Evolutionary conservation across 1,139 yeast genomes (phyloP).

Genomic region (Pneumocystis oryctolagi): DNA sequence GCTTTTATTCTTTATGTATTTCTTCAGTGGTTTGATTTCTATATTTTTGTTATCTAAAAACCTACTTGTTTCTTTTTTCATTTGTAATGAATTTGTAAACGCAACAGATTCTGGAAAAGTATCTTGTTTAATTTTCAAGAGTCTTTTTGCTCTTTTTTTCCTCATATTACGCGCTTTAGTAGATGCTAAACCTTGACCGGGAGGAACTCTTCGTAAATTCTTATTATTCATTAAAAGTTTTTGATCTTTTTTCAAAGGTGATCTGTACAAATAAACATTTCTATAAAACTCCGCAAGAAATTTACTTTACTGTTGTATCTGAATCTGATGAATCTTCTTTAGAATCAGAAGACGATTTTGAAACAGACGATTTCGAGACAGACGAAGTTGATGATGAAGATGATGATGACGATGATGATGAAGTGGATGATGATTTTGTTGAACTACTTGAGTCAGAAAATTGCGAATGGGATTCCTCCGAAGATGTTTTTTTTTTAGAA

Average conservation of each 20-base stretch:
- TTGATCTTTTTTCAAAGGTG: not conserved
- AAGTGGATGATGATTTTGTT: not conserved
- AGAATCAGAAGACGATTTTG: constrained; percentile 8
- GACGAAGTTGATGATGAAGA: not conserved
- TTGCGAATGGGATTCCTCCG: not conserved
- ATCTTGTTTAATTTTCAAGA: not conserved
- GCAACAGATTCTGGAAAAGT: not conserved
- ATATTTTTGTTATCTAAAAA: not conserved
- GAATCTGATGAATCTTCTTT: not conserved
- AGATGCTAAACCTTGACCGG: not conserved
- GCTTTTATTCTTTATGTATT: not conserved
- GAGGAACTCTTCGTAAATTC: not conserved
- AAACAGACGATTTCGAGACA: not conserved
- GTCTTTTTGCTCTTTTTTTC: not conserved
- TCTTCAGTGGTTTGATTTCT: not conserved
- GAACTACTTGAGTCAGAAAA: not conserved
- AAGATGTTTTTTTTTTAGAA: not conserved
- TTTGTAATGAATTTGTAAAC: not conserved
- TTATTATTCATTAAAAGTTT: not conserved
- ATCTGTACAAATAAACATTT: not conserved
- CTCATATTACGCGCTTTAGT: constrained; percentile 2
- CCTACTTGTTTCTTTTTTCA: not conserved
- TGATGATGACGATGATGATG: not conserved
- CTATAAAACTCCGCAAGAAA: not conserved
- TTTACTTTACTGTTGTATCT: not conserved